Conservation (phyloP, 331 rosid genomes). For the Rhamnella rubrinervis region DNA sequence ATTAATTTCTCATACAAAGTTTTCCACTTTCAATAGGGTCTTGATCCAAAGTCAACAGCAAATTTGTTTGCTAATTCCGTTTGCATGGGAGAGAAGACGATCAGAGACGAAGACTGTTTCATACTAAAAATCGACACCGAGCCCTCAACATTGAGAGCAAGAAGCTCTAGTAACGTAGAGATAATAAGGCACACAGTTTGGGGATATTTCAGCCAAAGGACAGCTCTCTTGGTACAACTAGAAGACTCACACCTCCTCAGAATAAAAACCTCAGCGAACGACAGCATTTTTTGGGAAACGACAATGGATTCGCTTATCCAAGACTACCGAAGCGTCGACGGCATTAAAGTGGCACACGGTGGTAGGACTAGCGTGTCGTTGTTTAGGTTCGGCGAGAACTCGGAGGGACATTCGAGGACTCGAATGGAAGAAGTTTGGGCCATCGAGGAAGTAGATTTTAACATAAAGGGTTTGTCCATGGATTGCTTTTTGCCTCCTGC, state of each 20-base stretch:
- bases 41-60: constrained; percentile 87
- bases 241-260: constrained; percentile 73
- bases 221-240: constrained; percentile 71
- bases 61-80: constrained; percentile 61
- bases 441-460: constrained; percentile 86
- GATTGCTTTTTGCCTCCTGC: constrained; percentile 87
- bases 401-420: constrained; percentile 59
- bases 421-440: constrained; percentile 75
- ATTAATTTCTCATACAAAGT: neutral
- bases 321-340: constrained; percentile 71
- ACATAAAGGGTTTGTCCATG: constrained; percentile 71
- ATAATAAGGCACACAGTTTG: constrained; percentile 72
- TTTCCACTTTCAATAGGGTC: constrained; percentile 54
- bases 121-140: constrained; percentile 69
- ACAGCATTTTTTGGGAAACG: constrained; percentile 78
- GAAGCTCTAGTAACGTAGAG: constrained; percentile 74
- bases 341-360: constrained; percentile 64
- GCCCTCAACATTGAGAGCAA: constrained; percentile 42
- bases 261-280: constrained; percentile 46
- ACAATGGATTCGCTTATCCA: constrained; percentile 61
- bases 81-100: constrained; percentile 82
- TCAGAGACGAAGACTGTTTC: constrained; percentile 78
- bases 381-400: constrained; percentile 63
- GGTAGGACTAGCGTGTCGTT: constrained; percentile 66
- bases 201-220: constrained; percentile 88